A percentile compares a stretch with the other conserved stretches of the same genome.
phyloP scores from a whole-genome alignment of 2,329 filamentous ascomycete genomes.

The Allantophomopsis cytisporea region DNA sequence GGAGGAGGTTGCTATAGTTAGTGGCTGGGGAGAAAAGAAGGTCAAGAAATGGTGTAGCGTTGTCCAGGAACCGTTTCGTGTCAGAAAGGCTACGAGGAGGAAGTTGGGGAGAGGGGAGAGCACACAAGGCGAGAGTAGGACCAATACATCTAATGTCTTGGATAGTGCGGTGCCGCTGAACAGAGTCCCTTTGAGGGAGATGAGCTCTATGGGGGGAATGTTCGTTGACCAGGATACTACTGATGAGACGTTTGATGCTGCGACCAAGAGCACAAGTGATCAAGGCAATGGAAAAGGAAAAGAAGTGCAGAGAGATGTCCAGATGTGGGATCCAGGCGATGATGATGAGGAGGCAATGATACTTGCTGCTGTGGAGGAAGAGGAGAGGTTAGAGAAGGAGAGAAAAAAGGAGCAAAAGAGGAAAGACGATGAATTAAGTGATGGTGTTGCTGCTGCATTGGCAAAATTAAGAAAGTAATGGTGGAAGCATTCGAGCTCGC shows the following conservation, averaged over 20 bases:
- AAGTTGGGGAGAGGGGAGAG: conserved; percentile 18
- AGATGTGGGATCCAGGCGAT: neutral
- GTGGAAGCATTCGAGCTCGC: no score
- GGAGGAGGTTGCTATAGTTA: conserved; percentile 73
- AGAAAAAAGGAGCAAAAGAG: conserved; percentile 2
- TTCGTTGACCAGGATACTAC: neutral
- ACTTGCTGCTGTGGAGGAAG: neutral
- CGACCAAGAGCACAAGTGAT: neutral
- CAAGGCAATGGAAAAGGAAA: neutral
- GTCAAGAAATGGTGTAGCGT: conserved; percentile 73
- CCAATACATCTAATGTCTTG: conserved; percentile 18
- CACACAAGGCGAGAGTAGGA: conserved; percentile 5
- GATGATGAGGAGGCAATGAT: conserved; percentile 1
- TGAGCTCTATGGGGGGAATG: conserved; percentile 4
- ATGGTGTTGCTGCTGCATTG: conserved; percentile 46
- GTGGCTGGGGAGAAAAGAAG: conserved; percentile 93
- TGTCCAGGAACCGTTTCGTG: conserved; percentile 74
- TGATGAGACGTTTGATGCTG: no score
- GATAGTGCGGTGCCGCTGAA: conserved; percentile 19
- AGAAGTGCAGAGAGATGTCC: neutral
- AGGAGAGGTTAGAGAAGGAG: neutral
- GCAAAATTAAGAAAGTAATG: conserved; percentile 36
- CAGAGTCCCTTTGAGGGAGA: conserved; percentile 13
- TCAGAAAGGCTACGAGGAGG: conserved; percentile 52
- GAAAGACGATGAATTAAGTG: conserved; percentile 32